phyloP scores from a whole-genome alignment of 306 rosid species.

The Abrus precatorius region DNA sequence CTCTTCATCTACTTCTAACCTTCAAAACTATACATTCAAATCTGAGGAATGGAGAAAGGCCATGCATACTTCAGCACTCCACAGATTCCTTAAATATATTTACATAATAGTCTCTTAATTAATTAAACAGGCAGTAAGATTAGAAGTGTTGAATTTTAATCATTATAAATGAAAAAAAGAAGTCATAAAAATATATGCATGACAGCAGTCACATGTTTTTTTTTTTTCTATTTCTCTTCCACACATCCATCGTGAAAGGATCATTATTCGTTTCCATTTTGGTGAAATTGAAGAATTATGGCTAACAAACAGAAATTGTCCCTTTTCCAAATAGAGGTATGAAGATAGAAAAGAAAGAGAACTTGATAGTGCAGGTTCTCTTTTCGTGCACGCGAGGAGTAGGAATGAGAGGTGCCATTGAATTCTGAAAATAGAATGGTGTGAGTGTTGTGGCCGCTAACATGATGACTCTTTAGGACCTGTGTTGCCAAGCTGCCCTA shows the following conservation, averaged over 20 bases:
- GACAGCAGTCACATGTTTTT: too few relatives aligned
- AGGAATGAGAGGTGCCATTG: constrained; percentile 18
- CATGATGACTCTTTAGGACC: constrained; percentile 44
- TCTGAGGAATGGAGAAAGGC: neutral
- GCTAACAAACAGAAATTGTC: neutral
- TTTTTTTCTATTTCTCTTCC: too few relatives aligned
- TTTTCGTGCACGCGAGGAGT: constrained; percentile 51
- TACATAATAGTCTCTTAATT: too few relatives aligned
- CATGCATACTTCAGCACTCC: neutral
- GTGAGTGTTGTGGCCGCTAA: constrained; percentile 10
- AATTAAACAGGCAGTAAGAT: too few relatives aligned
- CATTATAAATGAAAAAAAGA: too few relatives aligned
- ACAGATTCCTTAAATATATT: neutral
- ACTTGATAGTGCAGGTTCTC: neutral
- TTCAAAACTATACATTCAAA: neutral
- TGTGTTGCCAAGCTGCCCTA: constrained; percentile 29
- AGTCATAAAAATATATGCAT: too few relatives aligned
- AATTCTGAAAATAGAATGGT: constrained; percentile 29
- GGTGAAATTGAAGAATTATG: constrained; percentile 18
- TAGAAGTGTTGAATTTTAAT: too few relatives aligned
- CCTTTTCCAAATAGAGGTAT: neutral
- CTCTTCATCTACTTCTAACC: too few relatives aligned
- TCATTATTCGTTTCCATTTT: neutral
- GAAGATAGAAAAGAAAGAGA: neutral
- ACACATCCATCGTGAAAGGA: too few relatives aligned